A percentile compares a stretch with the other conserved stretches of the same genome.
These are phyloP conservation scores for Saccharomyces jurei DNA, from an alignment of 805 yeast species.

Conservation along the genomic window DNA sequence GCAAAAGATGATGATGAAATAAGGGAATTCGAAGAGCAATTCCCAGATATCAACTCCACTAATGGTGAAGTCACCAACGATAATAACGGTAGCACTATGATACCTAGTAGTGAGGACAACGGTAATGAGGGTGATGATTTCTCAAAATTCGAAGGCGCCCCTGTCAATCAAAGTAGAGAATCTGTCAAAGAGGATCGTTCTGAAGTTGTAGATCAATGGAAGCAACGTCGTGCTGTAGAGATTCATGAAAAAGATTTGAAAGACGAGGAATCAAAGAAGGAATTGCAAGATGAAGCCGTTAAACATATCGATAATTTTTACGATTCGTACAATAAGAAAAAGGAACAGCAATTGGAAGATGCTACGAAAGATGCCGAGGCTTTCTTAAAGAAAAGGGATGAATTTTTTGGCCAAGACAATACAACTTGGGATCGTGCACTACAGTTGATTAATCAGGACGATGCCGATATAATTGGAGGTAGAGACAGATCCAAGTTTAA, in stretches of 20 bases:
- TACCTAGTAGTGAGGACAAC: constrained; percentile 6
- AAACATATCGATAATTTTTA: constrained; percentile 85
- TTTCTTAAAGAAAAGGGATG: constrained; percentile 68
- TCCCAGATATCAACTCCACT: constrained; percentile 37
- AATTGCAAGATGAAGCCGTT: constrained; percentile 66
- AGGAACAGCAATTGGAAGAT: constrained; percentile 56
- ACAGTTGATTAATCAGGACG: constrained; percentile 37
- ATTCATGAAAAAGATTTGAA: constrained; percentile 71
- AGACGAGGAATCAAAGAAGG: constrained; percentile 53
- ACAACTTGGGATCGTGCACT: constrained; percentile 75
- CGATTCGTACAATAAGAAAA: constrained; percentile 80
- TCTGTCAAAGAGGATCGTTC: constrained; percentile 16
- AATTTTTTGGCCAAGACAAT: constrained; percentile 66
- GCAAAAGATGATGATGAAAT: constrained; percentile 34
- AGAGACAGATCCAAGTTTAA: constrained; percentile 67
- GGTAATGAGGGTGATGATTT: constrained; percentile 39
- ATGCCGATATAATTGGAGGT: constrained; percentile 37
- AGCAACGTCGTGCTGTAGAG: constrained; percentile 68
- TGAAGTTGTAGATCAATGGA: constrained; percentile 65
- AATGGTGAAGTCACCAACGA: constrained; percentile 12
- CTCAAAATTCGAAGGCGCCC: constrained; percentile 20
- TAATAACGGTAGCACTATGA: constrained; percentile 6
- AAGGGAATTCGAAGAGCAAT: constrained; percentile 55
- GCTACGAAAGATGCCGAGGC: constrained; percentile 62
- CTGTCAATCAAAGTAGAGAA: constrained; percentile 15